These are phyloP conservation scores for Brettanomyces nanus DNA, from an alignment of 805 yeast species.

Conservation along the genomic window DNA sequence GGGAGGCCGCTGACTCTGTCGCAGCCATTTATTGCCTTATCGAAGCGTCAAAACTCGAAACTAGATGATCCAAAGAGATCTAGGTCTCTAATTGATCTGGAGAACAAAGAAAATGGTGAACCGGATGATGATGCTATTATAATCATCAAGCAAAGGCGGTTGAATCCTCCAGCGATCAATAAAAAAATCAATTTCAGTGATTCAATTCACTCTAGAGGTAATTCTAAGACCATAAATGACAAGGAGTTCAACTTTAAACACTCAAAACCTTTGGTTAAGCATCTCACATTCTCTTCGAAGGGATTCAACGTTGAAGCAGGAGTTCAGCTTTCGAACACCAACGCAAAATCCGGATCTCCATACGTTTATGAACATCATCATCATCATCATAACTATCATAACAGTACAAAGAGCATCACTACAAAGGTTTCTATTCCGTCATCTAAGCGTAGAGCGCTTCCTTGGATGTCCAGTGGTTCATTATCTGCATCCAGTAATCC, in stretches of 20 bases:
- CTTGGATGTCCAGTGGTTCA: constrained; percentile 2
- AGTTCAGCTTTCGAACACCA: constrained; percentile 1
- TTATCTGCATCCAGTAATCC: constrained; percentile 10
- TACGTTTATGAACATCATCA: not conserved
- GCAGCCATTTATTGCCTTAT: too few relatives aligned
- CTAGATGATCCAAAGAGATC: too few relatives aligned
- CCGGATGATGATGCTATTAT: too few relatives aligned
- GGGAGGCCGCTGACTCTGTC: too few relatives aligned
- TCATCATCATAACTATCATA: not conserved
- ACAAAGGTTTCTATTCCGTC: too few relatives aligned
- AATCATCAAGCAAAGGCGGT: too few relatives aligned
- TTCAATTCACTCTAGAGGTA: not conserved
- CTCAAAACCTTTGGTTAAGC: constrained; percentile 13
- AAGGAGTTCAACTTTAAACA: constrained; percentile 21
- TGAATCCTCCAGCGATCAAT: not conserved
- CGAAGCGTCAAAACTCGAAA: too few relatives aligned
- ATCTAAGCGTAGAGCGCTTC: constrained; percentile 4
- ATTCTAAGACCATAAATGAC: too few relatives aligned
- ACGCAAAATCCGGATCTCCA: not conserved
- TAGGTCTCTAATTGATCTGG: too few relatives aligned
- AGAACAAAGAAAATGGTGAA: too few relatives aligned
- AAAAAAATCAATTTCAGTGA: not conserved
- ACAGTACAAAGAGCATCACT: not conserved
- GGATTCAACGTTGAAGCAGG: not conserved
- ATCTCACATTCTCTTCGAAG: not conserved